These are phyloP conservation scores for Ceratocystis cacaofunesta DNA, from an alignment of 2,329 filamentous ascomycete genomes.

Conservation along the genomic window DNA sequence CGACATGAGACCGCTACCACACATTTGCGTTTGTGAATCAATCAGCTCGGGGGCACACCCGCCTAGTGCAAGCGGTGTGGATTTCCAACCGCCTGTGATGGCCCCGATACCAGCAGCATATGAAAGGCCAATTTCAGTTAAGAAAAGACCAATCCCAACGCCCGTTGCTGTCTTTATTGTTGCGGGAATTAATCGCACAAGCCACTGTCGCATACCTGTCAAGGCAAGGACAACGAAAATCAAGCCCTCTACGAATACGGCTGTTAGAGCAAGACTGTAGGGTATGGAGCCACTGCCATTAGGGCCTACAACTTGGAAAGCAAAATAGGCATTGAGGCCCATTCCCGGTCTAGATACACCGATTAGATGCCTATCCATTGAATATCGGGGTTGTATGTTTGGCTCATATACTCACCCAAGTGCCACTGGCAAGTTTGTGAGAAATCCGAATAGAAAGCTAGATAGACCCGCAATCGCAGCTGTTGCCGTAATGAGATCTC, in stretches of 20 bases:
- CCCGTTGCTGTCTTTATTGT: slow-evolving; percentile 52
- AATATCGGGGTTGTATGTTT: neutral
- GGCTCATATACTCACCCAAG: slow-evolving; percentile 24
- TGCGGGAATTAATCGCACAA: slow-evolving; percentile 48
- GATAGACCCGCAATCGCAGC: slow-evolving; percentile 64
- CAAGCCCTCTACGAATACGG: slow-evolving; percentile 50
- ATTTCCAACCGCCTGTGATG: slow-evolving; percentile 50
- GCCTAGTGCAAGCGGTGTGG: slow-evolving; percentile 60
- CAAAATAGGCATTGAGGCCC: slow-evolving; percentile 54
- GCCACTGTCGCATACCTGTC: slow-evolving; percentile 58
- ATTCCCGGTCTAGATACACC: slow-evolving; percentile 41
- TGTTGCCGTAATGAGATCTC: slow-evolving; percentile 69
- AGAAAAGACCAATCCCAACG: slow-evolving; percentile 49
- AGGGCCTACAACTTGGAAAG: slow-evolving; percentile 50
- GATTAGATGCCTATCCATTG: slow-evolving; percentile 5
- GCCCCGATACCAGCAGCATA: slow-evolving; percentile 73
- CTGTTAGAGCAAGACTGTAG: slow-evolving; percentile 45
- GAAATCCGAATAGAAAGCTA: slow-evolving; percentile 61
- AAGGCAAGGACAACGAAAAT: slow-evolving; percentile 50
- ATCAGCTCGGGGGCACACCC: slow-evolving; percentile 51
- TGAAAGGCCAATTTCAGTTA: slow-evolving; percentile 51
- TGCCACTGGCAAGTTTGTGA: slow-evolving; percentile 58
- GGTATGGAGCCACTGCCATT: slow-evolving; percentile 42
- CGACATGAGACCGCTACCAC: slow-evolving; percentile 51
- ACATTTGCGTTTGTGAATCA: slow-evolving; percentile 33